Evolutionary conservation across 108 stramenopile genomes (phyloP).

Genomic region (Skeletonema tropicum): DNA sequence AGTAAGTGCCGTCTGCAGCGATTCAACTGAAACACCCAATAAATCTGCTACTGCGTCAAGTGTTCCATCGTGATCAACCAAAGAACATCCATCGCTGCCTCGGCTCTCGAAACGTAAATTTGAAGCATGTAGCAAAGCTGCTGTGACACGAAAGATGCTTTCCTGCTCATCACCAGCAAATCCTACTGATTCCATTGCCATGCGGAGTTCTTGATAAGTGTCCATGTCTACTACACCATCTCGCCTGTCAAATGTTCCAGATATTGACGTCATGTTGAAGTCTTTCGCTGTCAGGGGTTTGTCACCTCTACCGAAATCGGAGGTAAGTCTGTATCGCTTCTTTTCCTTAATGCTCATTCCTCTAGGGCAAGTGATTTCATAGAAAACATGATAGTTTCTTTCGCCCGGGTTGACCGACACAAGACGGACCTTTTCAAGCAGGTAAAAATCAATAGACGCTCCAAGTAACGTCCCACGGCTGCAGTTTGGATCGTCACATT

Average conservation of each 20-base stretch:
- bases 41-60: constrained; percentile 57
- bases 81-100: constrained; percentile 48
- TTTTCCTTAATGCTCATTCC: constrained; percentile 44
- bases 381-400: constrained; percentile 95
- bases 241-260: constrained; percentile 81
- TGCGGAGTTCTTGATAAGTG: constrained; percentile 65
- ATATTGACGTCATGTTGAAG: constrained; percentile 72
- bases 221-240: constrained; percentile 80
- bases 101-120: constrained; percentile 58
- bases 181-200: constrained; percentile 73
- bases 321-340: constrained; percentile 39
- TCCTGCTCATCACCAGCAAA: constrained; percentile 56
- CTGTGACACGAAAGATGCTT: constrained; percentile 60
- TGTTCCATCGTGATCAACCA: constrained; percentile 51
- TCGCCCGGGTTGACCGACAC: constrained; percentile 77
- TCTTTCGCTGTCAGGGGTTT: constrained; percentile 50
- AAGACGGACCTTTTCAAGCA: constrained; percentile 87
- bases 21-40: constrained; percentile 68
- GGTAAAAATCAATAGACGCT: constrained; percentile 79
- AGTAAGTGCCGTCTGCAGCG: constrained; percentile 71
- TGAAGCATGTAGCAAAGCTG: constrained; percentile 74
- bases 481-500: constrained; percentile 44
- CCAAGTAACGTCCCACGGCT: constrained; percentile 61
- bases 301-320: constrained; percentile 32
- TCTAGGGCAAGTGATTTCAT: constrained; percentile 76